Evolutionary conservation across 2,329 filamentous ascomycete species (phyloP), one percentile per base, ranked within the genome.

Genomic region (Xylariaceae sp.): DNA sequence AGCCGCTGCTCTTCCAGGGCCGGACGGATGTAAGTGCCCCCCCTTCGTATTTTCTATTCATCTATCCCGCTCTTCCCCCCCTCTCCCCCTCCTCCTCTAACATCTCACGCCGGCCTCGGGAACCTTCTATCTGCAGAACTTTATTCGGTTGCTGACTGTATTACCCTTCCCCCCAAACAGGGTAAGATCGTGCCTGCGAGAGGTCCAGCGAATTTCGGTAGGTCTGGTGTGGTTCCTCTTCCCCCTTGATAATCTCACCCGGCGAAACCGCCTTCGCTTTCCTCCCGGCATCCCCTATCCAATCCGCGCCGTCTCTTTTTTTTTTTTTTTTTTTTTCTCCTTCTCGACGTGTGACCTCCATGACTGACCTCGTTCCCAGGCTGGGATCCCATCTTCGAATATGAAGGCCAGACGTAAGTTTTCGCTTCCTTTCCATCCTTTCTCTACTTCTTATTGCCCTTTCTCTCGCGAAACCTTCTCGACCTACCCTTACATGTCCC

Each of bases 321-420:
- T 2, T 18, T 4, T 39, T 24, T 43, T 26, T 26, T 11, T 26
- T 11, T 26, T 26, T 26, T 26, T 11, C 11, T 26, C 6, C 22
- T 11, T 26, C 22, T 11, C 22, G 6, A 26, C 22, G 22, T 6
- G 6, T 26, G 11, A 26, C 6, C 22, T 11, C 22, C 22, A 6
- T 11, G 8, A n/a, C 30, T 32, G 13, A 32, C 30, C 30, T 6
- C 15, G 30, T 7, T n/a, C 30, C 16, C 22, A 95, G 90, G 91
- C 34, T 98, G 93, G 93, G 93, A 98, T 64, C 81, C 93, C 2
- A 85, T 95, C 50, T 98, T 98, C 57, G 93, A 98, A 68, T 91
- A 94, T 54, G 78, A 94, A 50, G 90, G 90, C 32, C 72, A 88
- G 67, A 98, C 93, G 70, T 80, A 63, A 60, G 76, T 66, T 22